Evolutionary conservation across 192 early-diverging fungal species (phyloP).

Genomic region (Mortierella alpina): DNA sequence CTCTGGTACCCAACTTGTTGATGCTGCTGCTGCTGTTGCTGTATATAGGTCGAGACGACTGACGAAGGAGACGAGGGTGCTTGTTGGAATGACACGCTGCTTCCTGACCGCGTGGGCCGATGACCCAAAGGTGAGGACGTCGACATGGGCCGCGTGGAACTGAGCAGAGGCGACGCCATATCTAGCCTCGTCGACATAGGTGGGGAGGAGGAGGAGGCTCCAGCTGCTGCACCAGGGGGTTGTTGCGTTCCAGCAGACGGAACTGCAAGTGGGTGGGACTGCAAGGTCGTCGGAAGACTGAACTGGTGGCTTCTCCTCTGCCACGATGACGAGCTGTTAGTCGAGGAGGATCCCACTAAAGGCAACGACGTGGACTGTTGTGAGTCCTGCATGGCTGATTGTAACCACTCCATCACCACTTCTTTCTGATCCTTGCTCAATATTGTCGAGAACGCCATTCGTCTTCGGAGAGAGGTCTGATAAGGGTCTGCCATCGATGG

Average conservation of each 20-base stretch:
- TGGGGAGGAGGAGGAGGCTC: neutral
- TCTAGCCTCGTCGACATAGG: neutral
- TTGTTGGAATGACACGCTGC: neutral
- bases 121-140: slow-evolving; percentile 1
- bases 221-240: neutral
- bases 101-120: neutral
- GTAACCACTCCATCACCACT: slow-evolving; percentile 33
- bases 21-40: neutral
- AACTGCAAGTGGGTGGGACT: neutral
- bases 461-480: slow-evolving; percentile 27
- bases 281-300: neutral
- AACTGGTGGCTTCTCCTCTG: neutral
- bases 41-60: neutral
- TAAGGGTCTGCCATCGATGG: slow-evolving; percentile 48
- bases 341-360: neutral
- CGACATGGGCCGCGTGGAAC: neutral
- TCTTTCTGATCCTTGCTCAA: slow-evolving; percentile 41
- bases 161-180: too few species aligned
- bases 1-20: neutral
- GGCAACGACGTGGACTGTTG: neutral
- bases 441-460: slow-evolving; percentile 47
- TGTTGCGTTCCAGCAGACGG: neutral
- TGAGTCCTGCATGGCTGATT: neutral
- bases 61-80: neutral
- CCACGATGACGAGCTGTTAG: neutral